Conservation (phyloP, 768 basidiomycete genomes). For the Termitomyces eurrhizus region DNA sequence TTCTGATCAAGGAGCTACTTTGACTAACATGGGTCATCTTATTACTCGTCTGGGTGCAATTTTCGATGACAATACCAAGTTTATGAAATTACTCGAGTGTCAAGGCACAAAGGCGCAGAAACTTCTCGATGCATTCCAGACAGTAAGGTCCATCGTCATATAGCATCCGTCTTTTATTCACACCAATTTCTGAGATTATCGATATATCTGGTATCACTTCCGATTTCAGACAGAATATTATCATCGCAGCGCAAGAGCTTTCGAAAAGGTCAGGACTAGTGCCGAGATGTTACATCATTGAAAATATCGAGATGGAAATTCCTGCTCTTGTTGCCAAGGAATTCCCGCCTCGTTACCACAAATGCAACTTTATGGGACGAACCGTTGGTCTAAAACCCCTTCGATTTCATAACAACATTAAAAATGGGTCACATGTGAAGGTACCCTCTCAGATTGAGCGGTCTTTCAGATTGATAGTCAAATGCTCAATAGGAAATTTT, state of each 20-base stretch:
- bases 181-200: neutral
- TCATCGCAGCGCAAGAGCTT: neutral
- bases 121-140: neutral
- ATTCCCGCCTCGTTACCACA: neutral
- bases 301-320: neutral
- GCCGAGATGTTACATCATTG: neutral
- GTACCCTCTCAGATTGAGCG: neutral
- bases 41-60: neutral
- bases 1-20: no score
- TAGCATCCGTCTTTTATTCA: neutral
- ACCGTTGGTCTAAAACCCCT: neutral
- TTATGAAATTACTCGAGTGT: neutral
- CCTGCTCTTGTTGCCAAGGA: neutral
- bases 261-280: neutral
- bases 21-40: neutral
- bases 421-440: neutral
- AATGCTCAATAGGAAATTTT: neutral
- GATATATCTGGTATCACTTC: neutral
- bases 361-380: neutral
- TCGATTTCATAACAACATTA: neutral
- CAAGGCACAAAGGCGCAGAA: neutral
- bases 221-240: neutral
- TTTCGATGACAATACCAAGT: neutral
- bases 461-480: neutral
- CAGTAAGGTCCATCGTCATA: neutral